These are phyloP conservation scores for Penicillium sp. DNA, from an alignment of 2,329 filamentous ascomycete genomes.

Conservation along the genomic window DNA sequence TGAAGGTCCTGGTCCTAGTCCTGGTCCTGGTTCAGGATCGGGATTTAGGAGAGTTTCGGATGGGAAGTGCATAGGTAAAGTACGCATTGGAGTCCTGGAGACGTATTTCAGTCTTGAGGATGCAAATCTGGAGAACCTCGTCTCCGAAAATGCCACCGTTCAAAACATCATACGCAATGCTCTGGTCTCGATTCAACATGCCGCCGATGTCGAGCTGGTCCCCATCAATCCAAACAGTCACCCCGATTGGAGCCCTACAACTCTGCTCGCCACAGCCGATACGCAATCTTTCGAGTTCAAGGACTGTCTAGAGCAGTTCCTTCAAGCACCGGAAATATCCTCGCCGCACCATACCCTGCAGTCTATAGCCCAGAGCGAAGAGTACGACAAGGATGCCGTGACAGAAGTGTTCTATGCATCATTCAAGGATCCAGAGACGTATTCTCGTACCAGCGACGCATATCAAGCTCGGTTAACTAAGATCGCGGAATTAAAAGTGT, in stretches of 20 bases:
- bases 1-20: too few relatives aligned
- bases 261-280: conserved; percentile 47
- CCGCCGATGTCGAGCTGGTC: conserved; percentile 27
- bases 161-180: conserved; percentile 49
- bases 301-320: conserved; percentile 53
- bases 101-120: conserved; percentile 52
- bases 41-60: too few relatives aligned
- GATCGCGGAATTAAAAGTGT: conserved; percentile 51
- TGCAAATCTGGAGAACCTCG: conserved; percentile 2
- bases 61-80: not conserved
- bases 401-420: conserved; percentile 56
- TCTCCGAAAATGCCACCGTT: conserved; percentile 52
- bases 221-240: conserved; percentile 49
- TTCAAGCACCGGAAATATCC: conserved; percentile 36
- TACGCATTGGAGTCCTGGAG: conserved; percentile 47
- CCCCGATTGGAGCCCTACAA: conserved; percentile 13
- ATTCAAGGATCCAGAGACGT: conserved; percentile 48
- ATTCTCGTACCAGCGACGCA: conserved; percentile 48
- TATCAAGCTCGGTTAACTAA: conserved; percentile 47
- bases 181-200: conserved; percentile 26
- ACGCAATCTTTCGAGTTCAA: conserved; percentile 59
- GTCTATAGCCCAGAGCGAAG: conserved; percentile 47
- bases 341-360: conserved; percentile 38
- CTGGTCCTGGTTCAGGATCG: not conserved
- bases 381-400: conserved; percentile 49